Conservation (phyloP, 306 rosid species). For the Trifolium pratense region DNA sequence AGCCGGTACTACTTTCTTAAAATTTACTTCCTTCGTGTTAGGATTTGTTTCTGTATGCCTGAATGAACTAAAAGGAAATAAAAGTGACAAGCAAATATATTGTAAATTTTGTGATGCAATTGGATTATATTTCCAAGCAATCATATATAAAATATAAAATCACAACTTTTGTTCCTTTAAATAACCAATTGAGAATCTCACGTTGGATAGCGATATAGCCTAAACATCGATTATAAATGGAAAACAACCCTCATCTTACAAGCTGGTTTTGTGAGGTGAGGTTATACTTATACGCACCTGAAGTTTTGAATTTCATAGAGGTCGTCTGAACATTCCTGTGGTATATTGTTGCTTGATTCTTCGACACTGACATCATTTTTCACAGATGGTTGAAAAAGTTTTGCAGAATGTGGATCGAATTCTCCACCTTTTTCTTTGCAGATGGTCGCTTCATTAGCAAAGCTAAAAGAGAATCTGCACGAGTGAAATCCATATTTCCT, state of each 20-base stretch:
- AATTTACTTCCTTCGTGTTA: slow-evolving; percentile 59
- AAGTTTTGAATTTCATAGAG: slow-evolving; percentile 46
- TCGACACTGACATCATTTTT: slow-evolving; percentile 38
- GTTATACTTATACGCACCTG: slow-evolving; percentile 50
- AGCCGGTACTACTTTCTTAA: slow-evolving; percentile 69
- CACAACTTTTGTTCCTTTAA: not conserved
- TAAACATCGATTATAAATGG: not conserved
- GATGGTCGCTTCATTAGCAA: slow-evolving; percentile 35
- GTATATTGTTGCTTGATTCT: slow-evolving; percentile 35
- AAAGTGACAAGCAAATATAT: not conserved
- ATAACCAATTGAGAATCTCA: not conserved
- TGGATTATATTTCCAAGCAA: no score
- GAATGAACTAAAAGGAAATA: slow-evolving; percentile 35
- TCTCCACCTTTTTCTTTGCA: slow-evolving; percentile 41
- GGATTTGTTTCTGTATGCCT: slow-evolving; percentile 60
- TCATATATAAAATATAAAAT: no score
- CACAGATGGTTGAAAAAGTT: slow-evolving; percentile 32
- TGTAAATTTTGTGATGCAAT: no score
- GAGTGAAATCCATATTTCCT: slow-evolving; percentile 53
- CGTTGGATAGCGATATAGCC: not conserved
- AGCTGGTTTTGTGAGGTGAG: not conserved
- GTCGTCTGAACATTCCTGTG: slow-evolving; percentile 44
- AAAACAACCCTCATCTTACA: not conserved
- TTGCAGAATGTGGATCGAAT: slow-evolving; percentile 42
- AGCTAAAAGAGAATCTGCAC: slow-evolving; percentile 43